Percentiles rank a stretch among this genome's conserved stretches.
These are phyloP conservation scores for Dendrobium chrysotoxum DNA, from an alignment of 106 monocot species.

Conservation along the genomic window DNA sequence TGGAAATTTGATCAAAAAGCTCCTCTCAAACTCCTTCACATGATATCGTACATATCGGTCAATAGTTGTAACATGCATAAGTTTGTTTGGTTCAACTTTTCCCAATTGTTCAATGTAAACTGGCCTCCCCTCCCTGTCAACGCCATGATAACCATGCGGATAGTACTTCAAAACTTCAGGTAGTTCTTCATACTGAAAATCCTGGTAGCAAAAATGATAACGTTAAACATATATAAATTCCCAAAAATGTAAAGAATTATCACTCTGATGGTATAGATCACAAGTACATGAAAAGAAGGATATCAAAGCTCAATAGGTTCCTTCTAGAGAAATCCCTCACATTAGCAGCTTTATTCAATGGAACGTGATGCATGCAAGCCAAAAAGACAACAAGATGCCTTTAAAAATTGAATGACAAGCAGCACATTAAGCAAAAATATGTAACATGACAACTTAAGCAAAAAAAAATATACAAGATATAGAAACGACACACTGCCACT, in stretches of 20 bases:
- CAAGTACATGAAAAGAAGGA: not conserved
- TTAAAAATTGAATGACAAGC: not conserved
- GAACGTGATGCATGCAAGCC: not conserved
- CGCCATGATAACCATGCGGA: conserved; percentile 73
- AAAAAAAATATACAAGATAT: no score
- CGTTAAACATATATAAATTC: not conserved
- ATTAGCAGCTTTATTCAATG: not conserved
- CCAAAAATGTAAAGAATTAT: not conserved
- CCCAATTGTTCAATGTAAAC: conserved; percentile 65
- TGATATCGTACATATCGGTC: conserved; percentile 60
- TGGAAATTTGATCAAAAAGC: conserved; percentile 60
- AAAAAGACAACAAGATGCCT: not conserved
- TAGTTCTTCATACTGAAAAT: conserved; percentile 46
- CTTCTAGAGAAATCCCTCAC: not conserved
- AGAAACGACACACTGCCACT: no score
- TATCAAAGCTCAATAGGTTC: not conserved
- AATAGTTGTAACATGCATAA: conserved; percentile 62
- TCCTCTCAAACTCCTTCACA: conserved; percentile 61
- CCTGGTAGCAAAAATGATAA: conserved; percentile 22
- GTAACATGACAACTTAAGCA: not conserved
- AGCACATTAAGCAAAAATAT: not conserved
- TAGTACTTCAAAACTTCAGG: conserved; percentile 53
- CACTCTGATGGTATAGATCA: not conserved
- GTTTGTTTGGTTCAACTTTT: conserved; percentile 60
- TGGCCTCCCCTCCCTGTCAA: conserved; percentile 71